phyloP scores from a whole-genome alignment of 192 early-diverging fungal species.

The Linnemannia schmuckeri region DNA sequence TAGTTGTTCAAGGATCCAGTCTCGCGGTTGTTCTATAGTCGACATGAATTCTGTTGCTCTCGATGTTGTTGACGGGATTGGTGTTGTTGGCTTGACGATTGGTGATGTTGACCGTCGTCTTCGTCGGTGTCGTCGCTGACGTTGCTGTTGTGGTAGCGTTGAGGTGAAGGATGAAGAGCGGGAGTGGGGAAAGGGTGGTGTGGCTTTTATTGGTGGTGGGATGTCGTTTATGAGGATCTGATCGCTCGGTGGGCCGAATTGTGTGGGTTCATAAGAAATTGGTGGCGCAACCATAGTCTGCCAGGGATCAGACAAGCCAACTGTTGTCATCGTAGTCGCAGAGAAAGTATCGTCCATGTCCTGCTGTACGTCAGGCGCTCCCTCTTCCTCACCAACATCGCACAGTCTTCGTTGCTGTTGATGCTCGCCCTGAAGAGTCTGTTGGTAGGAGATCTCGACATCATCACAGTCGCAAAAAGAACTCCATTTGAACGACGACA shows the following conservation, averaged over 20 bases:
- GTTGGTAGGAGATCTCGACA: too few relatives aligned
- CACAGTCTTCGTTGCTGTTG: too few relatives aligned
- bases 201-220: too few relatives aligned
- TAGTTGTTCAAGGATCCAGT: constrained; percentile 28
- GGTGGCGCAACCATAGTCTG: neutral
- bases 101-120: too few relatives aligned
- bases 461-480: too few relatives aligned
- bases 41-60: constrained; percentile 5
- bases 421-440: too few relatives aligned
- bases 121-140: neutral
- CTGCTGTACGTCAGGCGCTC: too few relatives aligned
- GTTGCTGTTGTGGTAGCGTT: neutral
- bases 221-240: too few relatives aligned
- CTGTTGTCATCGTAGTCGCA: neutral
- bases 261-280: neutral
- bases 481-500: too few relatives aligned
- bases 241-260: neutral
- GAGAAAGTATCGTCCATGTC: neutral
- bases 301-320: neutral
- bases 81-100: too few relatives aligned
- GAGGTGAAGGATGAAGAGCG: neutral
- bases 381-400: too few relatives aligned
- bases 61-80: neutral
- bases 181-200: neutral
- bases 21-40: constrained; percentile 15